These are phyloP conservation scores for Microsporum audouinii DNA, from an alignment of 2,329 filamentous ascomycete genomes.

Conservation along the genomic window DNA sequence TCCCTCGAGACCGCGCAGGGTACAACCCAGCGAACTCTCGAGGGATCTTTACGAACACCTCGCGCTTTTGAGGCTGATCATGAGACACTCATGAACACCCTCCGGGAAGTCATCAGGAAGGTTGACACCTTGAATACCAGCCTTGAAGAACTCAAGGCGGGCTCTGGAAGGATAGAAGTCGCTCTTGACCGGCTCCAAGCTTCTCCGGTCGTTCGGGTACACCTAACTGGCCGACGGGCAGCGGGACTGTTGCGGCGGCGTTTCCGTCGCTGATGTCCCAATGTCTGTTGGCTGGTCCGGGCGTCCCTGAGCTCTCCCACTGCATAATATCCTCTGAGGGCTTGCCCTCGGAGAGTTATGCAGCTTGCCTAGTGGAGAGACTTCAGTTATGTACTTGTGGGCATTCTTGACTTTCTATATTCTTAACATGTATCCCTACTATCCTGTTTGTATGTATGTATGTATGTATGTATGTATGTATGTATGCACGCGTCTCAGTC, in stretches of 20 bases:
- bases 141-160: not conserved
- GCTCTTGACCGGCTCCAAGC: not conserved
- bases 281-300: not conserved
- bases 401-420: not conserved
- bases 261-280: too few relatives aligned
- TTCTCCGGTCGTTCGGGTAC: too few relatives aligned
- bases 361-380: not conserved
- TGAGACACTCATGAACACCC: not conserved
- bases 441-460: not conserved
- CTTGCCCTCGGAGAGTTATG: not conserved
- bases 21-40: not conserved
- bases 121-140: not conserved
- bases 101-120: not conserved
- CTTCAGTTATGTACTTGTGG: not conserved
- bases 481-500: not conserved
- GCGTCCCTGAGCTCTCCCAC: not conserved
- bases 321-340: not conserved
- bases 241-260: too few relatives aligned
- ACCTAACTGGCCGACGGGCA: too few relatives aligned
- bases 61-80: not conserved
- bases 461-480: conserved; percentile 1
- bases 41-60: not conserved
- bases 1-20: not conserved
- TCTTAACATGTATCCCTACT: not conserved
- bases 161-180: not conserved